phyloP scores from a whole-genome alignment of 805 yeast species.

The Ogataea pignaliae region DNA sequence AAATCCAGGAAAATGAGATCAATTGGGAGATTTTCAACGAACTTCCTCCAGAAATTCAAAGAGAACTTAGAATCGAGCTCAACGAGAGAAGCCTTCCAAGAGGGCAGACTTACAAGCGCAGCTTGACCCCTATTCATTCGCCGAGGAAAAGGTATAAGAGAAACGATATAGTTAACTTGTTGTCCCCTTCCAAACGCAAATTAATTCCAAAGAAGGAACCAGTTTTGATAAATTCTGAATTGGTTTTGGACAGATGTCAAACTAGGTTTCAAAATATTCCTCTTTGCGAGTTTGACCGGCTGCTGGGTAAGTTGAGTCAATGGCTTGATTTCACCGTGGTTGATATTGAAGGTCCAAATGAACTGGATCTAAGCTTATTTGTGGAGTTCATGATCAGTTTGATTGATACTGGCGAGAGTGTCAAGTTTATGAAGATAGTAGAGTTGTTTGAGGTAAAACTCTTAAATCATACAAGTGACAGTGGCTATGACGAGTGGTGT shows the following conservation, averaged over 20 bases:
- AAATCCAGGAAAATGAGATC: slow-evolving; percentile 28
- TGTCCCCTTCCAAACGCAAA: slow-evolving; percentile 4
- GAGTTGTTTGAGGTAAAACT: slow-evolving; percentile 13
- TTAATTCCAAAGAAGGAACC: background rate
- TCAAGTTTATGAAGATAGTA: slow-evolving; percentile 17
- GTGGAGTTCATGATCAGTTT: slow-evolving; percentile 24
- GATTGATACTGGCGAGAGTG: slow-evolving; percentile 16
- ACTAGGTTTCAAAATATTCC: slow-evolving; percentile 23
- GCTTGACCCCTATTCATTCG: slow-evolving; percentile 8
- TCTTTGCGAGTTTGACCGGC: slow-evolving; percentile 10
- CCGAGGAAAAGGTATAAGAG: slow-evolving; percentile 15
- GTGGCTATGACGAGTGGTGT: slow-evolving; percentile 20
- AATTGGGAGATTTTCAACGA: slow-evolving; percentile 63
- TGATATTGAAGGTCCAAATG: slow-evolving; percentile 17
- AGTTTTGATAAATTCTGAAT: slow-evolving; percentile 4
- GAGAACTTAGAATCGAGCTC: slow-evolving; percentile 55
- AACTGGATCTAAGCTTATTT: slow-evolving; percentile 24
- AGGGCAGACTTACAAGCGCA: background rate
- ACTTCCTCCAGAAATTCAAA: slow-evolving; percentile 61
- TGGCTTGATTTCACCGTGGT: slow-evolving; percentile 25
- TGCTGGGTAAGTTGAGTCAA: slow-evolving; percentile 9
- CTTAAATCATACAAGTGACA: background rate
- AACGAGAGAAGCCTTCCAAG: slow-evolving; percentile 33
- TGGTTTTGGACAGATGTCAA: slow-evolving; percentile 6
- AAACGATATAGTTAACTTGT: slow-evolving; percentile 13